A percentile compares a stretch with the other conserved stretches of the same genome.
These are phyloP conservation scores for Rugosomyces carneus DNA, from an alignment of 1,284 basidiomycete genomes.

Conservation along the genomic window DNA sequence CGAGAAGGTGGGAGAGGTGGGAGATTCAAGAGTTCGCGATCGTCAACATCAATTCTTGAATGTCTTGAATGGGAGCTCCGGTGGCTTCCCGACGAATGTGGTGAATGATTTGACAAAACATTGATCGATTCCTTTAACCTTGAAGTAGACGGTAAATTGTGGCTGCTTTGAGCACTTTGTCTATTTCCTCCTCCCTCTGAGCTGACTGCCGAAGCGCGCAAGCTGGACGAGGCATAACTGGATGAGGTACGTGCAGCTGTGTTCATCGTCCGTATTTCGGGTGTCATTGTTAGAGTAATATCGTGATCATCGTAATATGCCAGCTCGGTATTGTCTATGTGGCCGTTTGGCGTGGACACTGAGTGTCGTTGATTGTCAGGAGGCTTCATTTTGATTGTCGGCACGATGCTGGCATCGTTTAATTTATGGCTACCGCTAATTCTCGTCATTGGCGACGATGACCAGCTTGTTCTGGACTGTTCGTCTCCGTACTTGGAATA, in stretches of 20 bases:
- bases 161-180: slow-evolving; percentile 9
- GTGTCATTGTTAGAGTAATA: background rate
- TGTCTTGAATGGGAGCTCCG: slow-evolving; percentile 6
- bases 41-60: slow-evolving; percentile 4
- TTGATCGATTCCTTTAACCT: slow-evolving; percentile 7
- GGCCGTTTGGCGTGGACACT: slow-evolving; percentile 18
- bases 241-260: slow-evolving; percentile 1
- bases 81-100: slow-evolving; percentile 24
- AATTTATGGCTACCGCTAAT: slow-evolving; percentile 23
- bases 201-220: slow-evolving; percentile 1
- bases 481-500: slow-evolving; percentile 74
- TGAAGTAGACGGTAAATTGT: slow-evolving; percentile 9
- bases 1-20: slow-evolving; percentile 30
- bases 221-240: slow-evolving; percentile 2
- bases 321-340: slow-evolving; percentile 23
- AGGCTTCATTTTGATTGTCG: slow-evolving; percentile 26
- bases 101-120: slow-evolving; percentile 18
- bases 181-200: slow-evolving; percentile 7
- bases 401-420: slow-evolving; percentile 19
- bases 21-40: slow-evolving; percentile 23
- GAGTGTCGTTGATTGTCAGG: slow-evolving; percentile 24
- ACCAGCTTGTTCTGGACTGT: slow-evolving; percentile 29
- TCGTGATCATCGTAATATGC: slow-evolving; percentile 26
- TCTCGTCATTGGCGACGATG: slow-evolving; percentile 17
- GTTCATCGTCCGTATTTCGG: slow-evolving; percentile 12